phyloP scores from a whole-genome alignment of 805 yeast genomes.

The Yarrowia sp. region DNA sequence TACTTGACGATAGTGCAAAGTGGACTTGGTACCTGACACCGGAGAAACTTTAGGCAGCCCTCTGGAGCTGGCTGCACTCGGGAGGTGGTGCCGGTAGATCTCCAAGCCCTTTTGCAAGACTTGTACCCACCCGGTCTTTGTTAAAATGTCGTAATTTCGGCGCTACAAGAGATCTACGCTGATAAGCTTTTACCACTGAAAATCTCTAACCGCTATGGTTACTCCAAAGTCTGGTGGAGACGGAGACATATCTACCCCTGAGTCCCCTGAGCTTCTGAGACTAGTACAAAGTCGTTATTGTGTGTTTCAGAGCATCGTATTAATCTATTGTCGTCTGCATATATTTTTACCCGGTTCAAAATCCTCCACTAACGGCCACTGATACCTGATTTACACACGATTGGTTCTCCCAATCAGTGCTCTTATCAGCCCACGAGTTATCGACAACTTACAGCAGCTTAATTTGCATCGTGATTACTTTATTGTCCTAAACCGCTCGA shows the following conservation, averaged over 20 bases:
- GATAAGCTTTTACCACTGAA: neutral
- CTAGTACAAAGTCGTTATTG: no score
- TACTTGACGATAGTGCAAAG: no score
- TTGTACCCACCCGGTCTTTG: neutral
- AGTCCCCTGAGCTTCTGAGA: no score
- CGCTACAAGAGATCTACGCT: neutral
- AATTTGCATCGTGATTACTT: neutral
- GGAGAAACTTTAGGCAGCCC: neutral
- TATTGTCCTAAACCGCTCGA: no score
- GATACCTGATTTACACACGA: neutral
- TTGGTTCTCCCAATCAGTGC: neutral
- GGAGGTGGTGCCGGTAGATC: no score
- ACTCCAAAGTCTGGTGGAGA: no score
- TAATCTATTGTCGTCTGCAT: no score
- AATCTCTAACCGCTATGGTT: neutral
- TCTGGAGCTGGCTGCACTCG: no score
- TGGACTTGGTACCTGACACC: neutral
- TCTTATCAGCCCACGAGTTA: slow-evolving; percentile 3
- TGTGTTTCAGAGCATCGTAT: no score
- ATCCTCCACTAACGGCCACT: no score
- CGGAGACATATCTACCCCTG: neutral
- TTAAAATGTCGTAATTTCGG: neutral
- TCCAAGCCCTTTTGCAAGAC: no score
- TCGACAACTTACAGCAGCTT: neutral
- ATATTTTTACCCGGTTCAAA: no score